Evolutionary conservation across 805 yeast species (phyloP), one percentile per base, ranked within the genome.

Genomic region (Cyberlindnera subsufficiens): DNA sequence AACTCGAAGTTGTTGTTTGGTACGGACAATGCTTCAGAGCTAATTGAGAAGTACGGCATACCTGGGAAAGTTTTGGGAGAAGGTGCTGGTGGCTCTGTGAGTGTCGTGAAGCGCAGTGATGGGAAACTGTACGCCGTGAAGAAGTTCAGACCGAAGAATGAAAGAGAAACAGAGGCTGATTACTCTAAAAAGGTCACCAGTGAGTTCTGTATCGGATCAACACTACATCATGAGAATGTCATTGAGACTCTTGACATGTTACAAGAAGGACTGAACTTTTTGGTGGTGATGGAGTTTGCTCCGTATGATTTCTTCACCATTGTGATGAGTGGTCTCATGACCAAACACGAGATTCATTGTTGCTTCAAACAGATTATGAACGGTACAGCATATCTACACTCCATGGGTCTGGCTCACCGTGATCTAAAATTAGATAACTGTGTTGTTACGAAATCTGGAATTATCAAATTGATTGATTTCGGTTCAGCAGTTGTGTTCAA

Each of bases 51-150:
- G 53, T 88, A 87, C 62, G 93, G 95, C 33, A 71, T 78, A 19
- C 75, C 82, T 2, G 95, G 95, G 11, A 74, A 75, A 48, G 68
- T 82, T 18, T 68, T 88, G 39, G 98, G 98, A 18, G 80, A 90
- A 44, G 98, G 98, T 13, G 97, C 97, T 1, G 90, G 95, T 19
- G 97, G 98, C 2, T 82, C 93, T 0, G 98, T 90, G n/a, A 75
- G 84, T 34, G 72, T 87, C 41, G 83, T 89, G 45, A 77, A 78
- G 45, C 74, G 84, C 40, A 60, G 74, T 0, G 81, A 80, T 50
- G 74, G 77, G 19, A 72, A 76, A 46, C 60, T 86, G 5, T 88
- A 77, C 64, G 98, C 98, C 0, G 86, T 91, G 42, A 90, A 90
- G 66, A 85, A 86, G 62, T 89, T 91, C 61, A 72, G 95, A 46